phyloP scores from a whole-genome alignment of 1,284 basidiomycete genomes.

The Anthracocystis setariae region DNA sequence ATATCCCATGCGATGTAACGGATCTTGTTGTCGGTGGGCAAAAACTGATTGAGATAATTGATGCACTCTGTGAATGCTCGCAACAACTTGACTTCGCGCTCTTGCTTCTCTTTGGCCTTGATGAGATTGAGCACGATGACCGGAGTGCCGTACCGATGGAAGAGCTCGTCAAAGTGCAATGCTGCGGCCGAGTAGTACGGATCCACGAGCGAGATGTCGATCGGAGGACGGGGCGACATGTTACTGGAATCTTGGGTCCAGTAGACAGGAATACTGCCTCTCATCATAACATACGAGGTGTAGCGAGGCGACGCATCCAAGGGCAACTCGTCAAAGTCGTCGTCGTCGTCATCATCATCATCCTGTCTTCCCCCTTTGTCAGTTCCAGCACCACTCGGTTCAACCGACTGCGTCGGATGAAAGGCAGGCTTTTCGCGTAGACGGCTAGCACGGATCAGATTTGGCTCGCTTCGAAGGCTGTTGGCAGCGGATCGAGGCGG shows the following conservation, averaged over 20 bases:
- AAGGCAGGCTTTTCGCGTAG: conserved; percentile 33
- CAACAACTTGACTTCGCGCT: conserved; percentile 91
- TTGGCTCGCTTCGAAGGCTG: conserved; percentile 9
- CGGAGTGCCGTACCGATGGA: conserved; percentile 87
- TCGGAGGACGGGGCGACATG: conserved; percentile 91
- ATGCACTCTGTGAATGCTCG: conserved; percentile 93
- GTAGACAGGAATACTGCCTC: conserved; percentile 93
- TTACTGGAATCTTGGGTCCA: conserved; percentile 94
- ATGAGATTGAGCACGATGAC: conserved; percentile 96
- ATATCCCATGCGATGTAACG: conserved; percentile 96
- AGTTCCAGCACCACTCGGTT: background rate
- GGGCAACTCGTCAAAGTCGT: conserved; percentile 27
- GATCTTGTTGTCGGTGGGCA: conserved; percentile 82
- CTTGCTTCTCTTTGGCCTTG: conserved; percentile 73
- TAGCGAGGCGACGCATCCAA: conserved; percentile 75
- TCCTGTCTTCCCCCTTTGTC: too few relatives aligned
- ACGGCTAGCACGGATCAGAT: conserved; percentile 24
- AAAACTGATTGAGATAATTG: conserved; percentile 91
- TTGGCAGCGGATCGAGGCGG: conserved; percentile 4
- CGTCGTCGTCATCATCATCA: conserved; percentile 20
- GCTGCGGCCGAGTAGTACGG: conserved; percentile 94
- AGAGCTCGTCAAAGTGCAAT: conserved; percentile 90
- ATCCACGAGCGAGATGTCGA: conserved; percentile 88
- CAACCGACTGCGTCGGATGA: background rate
- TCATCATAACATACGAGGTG: conserved; percentile 95